A percentile compares a stretch with the other conserved stretches of the same genome.
These are phyloP conservation scores for Amesomyces nigricolor DNA, from an alignment of 2,329 filamentous ascomycete genomes.

Conservation along the genomic window DNA sequence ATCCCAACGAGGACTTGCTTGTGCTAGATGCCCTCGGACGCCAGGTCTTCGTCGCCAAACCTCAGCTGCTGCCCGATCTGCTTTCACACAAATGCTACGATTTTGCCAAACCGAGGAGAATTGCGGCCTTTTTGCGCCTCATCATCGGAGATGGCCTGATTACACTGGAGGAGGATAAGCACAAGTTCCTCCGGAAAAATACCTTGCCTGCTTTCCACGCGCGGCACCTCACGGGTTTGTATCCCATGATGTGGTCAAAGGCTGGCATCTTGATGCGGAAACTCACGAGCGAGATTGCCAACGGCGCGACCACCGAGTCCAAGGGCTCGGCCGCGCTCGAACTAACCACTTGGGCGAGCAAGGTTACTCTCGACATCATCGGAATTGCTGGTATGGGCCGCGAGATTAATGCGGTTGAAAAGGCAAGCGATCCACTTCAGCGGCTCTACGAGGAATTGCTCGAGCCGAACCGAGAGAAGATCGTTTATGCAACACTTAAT, in stretches of 20 bases:
- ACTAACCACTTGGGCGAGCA: conserved; percentile 40
- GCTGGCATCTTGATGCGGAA: conserved; percentile 33
- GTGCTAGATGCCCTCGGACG: conserved; percentile 1
- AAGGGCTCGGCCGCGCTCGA: conserved; percentile 7
- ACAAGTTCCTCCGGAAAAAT: conserved; percentile 64
- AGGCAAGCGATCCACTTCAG: conserved; percentile 36
- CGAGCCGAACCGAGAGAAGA: conserved; percentile 42
- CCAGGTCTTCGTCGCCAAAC: conserved; percentile 6
- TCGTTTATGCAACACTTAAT: conserved; percentile 29
- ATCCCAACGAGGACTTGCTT: conserved; percentile 2
- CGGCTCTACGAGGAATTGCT: conserved; percentile 43
- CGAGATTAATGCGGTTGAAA: conserved; percentile 43
- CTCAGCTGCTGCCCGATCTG: conserved; percentile 6
- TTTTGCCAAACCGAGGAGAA: conserved; percentile 7
- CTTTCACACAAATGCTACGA: conserved; percentile 8
- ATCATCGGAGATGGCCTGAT: conserved; percentile 57
- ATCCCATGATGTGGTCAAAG: conserved; percentile 65
- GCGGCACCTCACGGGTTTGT: conserved; percentile 63
- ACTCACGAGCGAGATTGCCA: conserved; percentile 21
- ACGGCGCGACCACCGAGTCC: conserved; percentile 3
- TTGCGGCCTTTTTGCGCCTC: conserved; percentile 39
- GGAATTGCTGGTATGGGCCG: conserved; percentile 52
- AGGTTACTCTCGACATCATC: conserved; percentile 55
- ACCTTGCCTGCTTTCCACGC: conserved; percentile 62
- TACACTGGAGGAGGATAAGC: conserved; percentile 62